Evolutionary conservation across 2,329 filamentous ascomycete genomes (phyloP), one percentile per base, ranked within the genome.

Genomic region (Ampelomyces quisqualis): DNA sequence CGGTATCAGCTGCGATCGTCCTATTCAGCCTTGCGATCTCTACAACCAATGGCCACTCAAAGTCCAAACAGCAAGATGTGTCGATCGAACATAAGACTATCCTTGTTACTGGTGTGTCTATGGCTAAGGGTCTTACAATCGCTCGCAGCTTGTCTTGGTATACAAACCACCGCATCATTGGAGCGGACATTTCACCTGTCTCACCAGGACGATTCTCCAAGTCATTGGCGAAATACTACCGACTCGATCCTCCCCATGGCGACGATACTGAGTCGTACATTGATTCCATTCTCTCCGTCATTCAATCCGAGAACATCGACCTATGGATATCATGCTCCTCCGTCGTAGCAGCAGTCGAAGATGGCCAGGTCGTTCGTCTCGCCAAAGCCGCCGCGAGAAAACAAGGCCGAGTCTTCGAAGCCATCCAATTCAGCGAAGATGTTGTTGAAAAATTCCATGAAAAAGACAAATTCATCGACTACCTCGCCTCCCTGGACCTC

Each of bases 241-340:
- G 64, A 76, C 21, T 70, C 60, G 21, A 70, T 58, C 49, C 64
- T 40, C 58, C 68, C 23, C 54, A 56, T 38, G 58, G 61, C 17
- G 52, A 49, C 19, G 65, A 60, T 38, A 51, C 70, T 4, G 70
- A 73, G 13, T 65, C 66, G 1, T 88, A 90, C 54, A 72, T 79
- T 10, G 66, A 74, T 10, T 69, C 71, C 0, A 63, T 90, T 3
- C 61, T 86, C 2, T 67, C 78, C 7, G 74, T 89, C 18, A 73
- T 88, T 27, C 60, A 73, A 5, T 62, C 68, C 0, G 84, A 90
- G 48, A 71, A 75, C 0, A 76, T 87, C 4, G 78, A 88, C 40
- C 66, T 90, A 3, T 90, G 86, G 85, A 79, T 90, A 3, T 82
- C 80, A 14, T 88, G 85, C 54, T 88, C 85, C 0, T 82, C 81